Base-by-base conservation (phyloP, 345 rosid species). In the Diplotaxis tenuifolia region DNA sequence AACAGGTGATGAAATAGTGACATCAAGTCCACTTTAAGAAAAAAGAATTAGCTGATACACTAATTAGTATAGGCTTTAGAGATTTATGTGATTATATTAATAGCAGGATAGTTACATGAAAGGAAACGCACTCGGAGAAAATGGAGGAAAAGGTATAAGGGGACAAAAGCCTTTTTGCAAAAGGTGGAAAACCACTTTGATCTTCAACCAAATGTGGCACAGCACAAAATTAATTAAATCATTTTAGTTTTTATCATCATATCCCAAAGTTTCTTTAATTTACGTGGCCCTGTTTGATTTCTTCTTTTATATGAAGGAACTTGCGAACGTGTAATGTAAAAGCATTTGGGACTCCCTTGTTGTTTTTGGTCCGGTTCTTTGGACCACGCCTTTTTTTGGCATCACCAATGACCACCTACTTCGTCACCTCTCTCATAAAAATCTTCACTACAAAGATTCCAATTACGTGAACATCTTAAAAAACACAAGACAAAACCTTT, bases 161-260 rank as follows among this genome's bases (percentile, higher is more conserved):
- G 64, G 69, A 36, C 64, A 61, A 67, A 23, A 38, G 49, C 49
- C n/a, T 28, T 53, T 61, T n/a, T 62, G 40, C 40, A 59, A 18
- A 75, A 68, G 59, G 74, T 75, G 79, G 79, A 36, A 69, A 69
- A 61, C 74, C 70, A 75, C 74, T 54, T 54, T 69, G 59, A 62
- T 68, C 45, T 27, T 25, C 34, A 36, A 53, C 50, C 57, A 52
- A 68, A 50, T 50, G 19, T 45, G 8, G 50, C 50, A 6, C 50
- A 49, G 67, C 20, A 45, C 47, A 10, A 47, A 3, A 20, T 42
- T 59, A 38, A 59, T 57, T 54, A 5, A 74, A 66, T 60, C 29
- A 50, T 45, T 50, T 9, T 9, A 5, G 28, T 54, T 57, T 29
- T 7, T 22, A 45, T 45, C 50, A 65, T 65, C 62, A 65, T 45